Conservation (phyloP, 306 rosid genomes). For the Prinsepia uniflora region DNA sequence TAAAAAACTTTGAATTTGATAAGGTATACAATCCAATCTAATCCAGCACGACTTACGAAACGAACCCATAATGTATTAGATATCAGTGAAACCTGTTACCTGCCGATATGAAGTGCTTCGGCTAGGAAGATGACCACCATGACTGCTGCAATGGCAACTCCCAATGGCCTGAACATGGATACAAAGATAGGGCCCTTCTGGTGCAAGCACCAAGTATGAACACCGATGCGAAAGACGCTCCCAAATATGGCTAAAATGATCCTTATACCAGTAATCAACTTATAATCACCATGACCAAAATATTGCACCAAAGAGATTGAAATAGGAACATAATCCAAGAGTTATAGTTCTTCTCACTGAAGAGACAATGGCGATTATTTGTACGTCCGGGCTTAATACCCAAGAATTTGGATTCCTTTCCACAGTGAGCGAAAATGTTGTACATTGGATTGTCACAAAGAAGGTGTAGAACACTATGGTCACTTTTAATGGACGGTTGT, state of each 20-base stretch:
- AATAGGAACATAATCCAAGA: neutral
- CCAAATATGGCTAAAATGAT: slow-evolving; percentile 19
- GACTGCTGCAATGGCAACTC: slow-evolving; percentile 31
- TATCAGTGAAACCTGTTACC: slow-evolving; percentile 34
- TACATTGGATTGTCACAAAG: neutral
- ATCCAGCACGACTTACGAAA: too few relatives aligned
- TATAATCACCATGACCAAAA: neutral
- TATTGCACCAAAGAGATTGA: neutral
- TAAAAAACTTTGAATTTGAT: too few relatives aligned
- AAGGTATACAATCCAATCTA: too few relatives aligned
- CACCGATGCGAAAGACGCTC: slow-evolving; percentile 14
- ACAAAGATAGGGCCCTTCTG: slow-evolving; percentile 30
- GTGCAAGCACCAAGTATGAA: slow-evolving; percentile 30
- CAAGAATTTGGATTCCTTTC: slow-evolving; percentile 15
- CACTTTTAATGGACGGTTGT: neutral
- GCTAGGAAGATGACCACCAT: slow-evolving; percentile 26
- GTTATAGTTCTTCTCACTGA: slow-evolving; percentile 22
- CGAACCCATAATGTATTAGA: neutral
- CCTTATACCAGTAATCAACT: neutral
- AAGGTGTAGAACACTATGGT: slow-evolving; percentile 6
- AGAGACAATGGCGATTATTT: slow-evolving; percentile 8
- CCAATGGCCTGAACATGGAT: slow-evolving; percentile 29
- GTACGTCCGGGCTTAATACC: slow-evolving; percentile 1
- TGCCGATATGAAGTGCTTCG: slow-evolving; percentile 31
- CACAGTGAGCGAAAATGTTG: neutral